Conservation (phyloP, 371 early-diverging fungal genomes). For the Lichtheimia ramosa region DNA sequence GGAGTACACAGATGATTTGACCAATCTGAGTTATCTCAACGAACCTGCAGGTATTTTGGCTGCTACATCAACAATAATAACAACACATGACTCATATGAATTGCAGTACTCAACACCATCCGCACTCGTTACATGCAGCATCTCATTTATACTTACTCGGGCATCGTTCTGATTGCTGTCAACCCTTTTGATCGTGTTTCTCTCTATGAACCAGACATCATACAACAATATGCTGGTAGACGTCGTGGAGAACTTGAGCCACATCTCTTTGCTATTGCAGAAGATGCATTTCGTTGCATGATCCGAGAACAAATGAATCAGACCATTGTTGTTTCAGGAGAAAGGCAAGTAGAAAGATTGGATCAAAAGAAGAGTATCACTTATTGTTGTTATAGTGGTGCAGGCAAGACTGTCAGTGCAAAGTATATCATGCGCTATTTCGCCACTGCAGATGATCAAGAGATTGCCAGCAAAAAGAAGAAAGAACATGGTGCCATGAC, state of each 20-base stretch:
- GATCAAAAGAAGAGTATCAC: background rate
- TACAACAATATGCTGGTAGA: slow-evolving; percentile 91
- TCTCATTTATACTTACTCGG: slow-evolving; percentile 97
- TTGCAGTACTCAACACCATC: slow-evolving; percentile 80
- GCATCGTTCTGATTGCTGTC: slow-evolving; percentile 94
- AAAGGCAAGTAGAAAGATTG: slow-evolving; percentile 59
- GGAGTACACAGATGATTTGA: slow-evolving; percentile 88
- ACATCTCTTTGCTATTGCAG: slow-evolving; percentile 98
- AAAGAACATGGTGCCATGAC: slow-evolving; percentile 60
- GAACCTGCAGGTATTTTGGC: slow-evolving; percentile 72
- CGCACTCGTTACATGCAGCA: slow-evolving; percentile 79
- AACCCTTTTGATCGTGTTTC: slow-evolving; percentile 92
- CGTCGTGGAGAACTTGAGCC: slow-evolving; percentile 95
- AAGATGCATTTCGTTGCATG: slow-evolving; percentile 97
- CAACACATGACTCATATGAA: slow-evolving; percentile 1
- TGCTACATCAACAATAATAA: background rate
- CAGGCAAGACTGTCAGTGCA: slow-evolving; percentile 96
- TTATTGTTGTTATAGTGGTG: slow-evolving; percentile 56
- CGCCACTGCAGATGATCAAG: slow-evolving; percentile 84
- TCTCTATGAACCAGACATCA: slow-evolving; percentile 82
- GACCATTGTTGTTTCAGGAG: slow-evolving; percentile 98
- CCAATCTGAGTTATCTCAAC: slow-evolving; percentile 85
- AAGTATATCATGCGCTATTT: slow-evolving; percentile 98
- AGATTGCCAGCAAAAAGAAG: slow-evolving; percentile 34
- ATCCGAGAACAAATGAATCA: slow-evolving; percentile 90